These are phyloP conservation scores for Elaeis guineensis DNA, from an alignment of 176 grass and related monocot species.

Conservation along the genomic window DNA sequence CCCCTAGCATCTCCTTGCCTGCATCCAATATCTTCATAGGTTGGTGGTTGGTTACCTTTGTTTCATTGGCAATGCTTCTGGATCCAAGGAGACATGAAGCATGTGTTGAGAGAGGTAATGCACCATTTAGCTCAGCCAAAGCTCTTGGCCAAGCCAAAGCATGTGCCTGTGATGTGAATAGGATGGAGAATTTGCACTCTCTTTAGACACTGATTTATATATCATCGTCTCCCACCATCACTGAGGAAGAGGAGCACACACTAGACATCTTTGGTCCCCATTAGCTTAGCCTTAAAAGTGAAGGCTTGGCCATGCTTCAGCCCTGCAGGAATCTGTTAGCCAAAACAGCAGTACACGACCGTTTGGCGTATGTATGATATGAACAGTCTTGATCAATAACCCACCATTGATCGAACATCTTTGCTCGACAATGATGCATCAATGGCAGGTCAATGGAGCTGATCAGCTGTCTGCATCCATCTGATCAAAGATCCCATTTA, in stretches of 20 bases:
- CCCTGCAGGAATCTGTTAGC: too few relatives aligned
- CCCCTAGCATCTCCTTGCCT: constrained; percentile 8
- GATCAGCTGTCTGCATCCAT: too few relatives aligned
- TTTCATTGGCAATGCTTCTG: constrained; percentile 18
- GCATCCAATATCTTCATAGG: constrained; percentile 7
- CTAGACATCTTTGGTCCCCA: neutral
- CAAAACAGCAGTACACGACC: too few relatives aligned
- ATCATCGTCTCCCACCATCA: constrained; percentile 39
- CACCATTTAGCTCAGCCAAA: constrained; percentile 16
- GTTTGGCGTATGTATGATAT: too few relatives aligned
- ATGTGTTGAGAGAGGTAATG: constrained; percentile 28
- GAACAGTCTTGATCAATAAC: too few relatives aligned
- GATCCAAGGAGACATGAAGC: constrained; percentile 34
- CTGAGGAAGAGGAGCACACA: neutral
- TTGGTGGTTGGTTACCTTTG: constrained; percentile 25
- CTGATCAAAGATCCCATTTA: too few relatives aligned
- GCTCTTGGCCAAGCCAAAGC: constrained; percentile 12
- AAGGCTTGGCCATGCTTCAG: too few relatives aligned
- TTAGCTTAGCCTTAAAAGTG: too few relatives aligned
- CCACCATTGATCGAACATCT: too few relatives aligned
- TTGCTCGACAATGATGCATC: too few relatives aligned
- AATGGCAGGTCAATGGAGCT: too few relatives aligned
- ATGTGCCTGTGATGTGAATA: neutral
- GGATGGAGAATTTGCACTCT: constrained; percentile 12
- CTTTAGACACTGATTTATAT: constrained; percentile 64